Base-by-base conservation (phyloP, 2,329 filamentous ascomycete genomes). In the Talaromyces sp. region DNA sequence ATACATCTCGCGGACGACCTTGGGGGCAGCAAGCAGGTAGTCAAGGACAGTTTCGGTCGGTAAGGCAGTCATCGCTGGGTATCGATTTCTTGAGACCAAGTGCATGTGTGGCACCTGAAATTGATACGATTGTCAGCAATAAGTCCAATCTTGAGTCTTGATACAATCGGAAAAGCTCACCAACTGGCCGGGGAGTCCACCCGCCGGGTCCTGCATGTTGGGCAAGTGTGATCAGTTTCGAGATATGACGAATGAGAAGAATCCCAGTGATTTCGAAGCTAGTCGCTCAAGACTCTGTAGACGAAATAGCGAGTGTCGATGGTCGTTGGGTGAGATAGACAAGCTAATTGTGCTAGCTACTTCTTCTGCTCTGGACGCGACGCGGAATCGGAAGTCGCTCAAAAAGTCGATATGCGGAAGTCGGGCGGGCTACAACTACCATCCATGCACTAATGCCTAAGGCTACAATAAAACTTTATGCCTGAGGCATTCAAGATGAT, bases 21-120 rank as follows among this genome's bases (percentile, higher is more conserved):
- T 90, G 9, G 93, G 92, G 45, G 93, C 93, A 72, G 88, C 87
- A 74, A 93, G 84, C 67, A 98, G 86, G 84, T 92, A 94, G 73
- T 91, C 89, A 67, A 92, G 89, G 31, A 94, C 91, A 69, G 93
- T 90, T 65, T 90, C 86, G 35, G 91, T 83, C 70, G 89, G 87
- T 70, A 96, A 83, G 61, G 87, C 85, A 60, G 87, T 87, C 73
- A 90, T 87, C 66, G 86, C 80, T 2, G 94, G 91, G 77, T 93
- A 97, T 72, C 90, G 87, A 76, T 90, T 90, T 47, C 88, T 89
- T 58, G 93, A 97, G 68, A 97, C 83, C 67, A 97, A 87, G 77
- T 98, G 94, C 71, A 97, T 87, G 81, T 98, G 94, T 62, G 88
- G 89, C 74, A 96, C 86, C 91, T 95, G 74, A 19, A 66, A 39